Evolutionary conservation across 139 green algal species (phyloP).

Genomic region (Auxenochlorella pyrenoidosa): DNA sequence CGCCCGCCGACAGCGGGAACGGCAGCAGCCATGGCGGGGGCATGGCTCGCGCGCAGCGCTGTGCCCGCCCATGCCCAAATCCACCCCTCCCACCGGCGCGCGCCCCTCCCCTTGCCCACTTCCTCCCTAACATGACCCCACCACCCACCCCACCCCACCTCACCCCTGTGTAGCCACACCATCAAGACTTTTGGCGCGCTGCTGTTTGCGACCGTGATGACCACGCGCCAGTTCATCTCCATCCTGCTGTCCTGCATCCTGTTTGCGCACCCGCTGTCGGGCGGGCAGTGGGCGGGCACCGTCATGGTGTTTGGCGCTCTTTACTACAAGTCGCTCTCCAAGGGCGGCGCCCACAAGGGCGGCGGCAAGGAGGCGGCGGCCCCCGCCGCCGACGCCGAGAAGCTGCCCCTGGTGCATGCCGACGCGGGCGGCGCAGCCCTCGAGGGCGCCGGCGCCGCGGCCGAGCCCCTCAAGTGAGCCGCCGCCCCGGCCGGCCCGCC

Average conservation of each 20-base stretch:
- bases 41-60: no score
- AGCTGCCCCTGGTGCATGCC: constrained; percentile 29
- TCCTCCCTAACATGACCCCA: background rate
- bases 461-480: background rate
- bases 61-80: no score
- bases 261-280: constrained; percentile 84
- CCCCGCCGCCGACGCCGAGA: constrained; percentile 13
- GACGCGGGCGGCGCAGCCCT: background rate
- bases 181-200: constrained; percentile 63
- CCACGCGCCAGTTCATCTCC: constrained; percentile 90
- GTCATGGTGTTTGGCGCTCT: constrained; percentile 69
- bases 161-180: constrained; percentile 13
- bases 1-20: background rate
- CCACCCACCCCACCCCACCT: background rate
- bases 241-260: constrained; percentile 91
- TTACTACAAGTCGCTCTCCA: constrained; percentile 67
- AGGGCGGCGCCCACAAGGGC: constrained; percentile 13
- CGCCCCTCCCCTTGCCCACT: no score
- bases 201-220: constrained; percentile 96
- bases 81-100: no score
- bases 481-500: background rate
- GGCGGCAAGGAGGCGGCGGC: background rate
- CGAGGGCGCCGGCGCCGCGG: background rate
- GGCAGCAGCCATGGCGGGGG: no score
- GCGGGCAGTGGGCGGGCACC: constrained; percentile 70